Evolutionary conservation across 495 filamentous ascomycete species (phyloP), one percentile per base, ranked within the genome.

Genomic region (Melanomma pulvis-pyrius): DNA sequence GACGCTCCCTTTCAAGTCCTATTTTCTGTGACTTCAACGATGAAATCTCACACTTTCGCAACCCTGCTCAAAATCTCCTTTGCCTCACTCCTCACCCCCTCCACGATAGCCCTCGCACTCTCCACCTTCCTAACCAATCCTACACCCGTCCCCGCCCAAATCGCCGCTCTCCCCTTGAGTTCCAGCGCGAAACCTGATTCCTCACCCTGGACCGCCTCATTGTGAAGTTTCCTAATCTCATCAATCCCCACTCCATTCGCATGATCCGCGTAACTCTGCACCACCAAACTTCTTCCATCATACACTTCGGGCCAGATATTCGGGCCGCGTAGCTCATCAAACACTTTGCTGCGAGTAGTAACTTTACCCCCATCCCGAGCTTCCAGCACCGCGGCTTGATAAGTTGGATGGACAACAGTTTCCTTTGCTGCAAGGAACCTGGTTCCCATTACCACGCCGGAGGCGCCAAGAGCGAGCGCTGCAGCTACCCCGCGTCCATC

Each of bases 401-500:
- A 88, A 17, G 82, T 86, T 11, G 76, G 73, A 12, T 80, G 79
- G 24, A 90, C 84, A 1, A 78, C 77, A 1, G 88, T 84, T 71
- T 94, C 90, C 1, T 63, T 70, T 0, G 89, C 74, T 24, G 88
- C 84, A 22, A 91, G 79, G 69, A 90, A 88, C 62, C 87, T 79
- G 22, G 90, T 93, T 2, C 91, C 91, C 78, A 94, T 80, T 0
- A 84, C 89, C 1, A 80, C 82, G 1, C 82, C 90, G 6, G 82
- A 79, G 0, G 91, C 90, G 26, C 89, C 90, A 0, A 93, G 75
- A 22, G 81, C 82, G 53, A 92, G 62, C 7, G 83, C 85, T 0
- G 89, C 89, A 12, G 85, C 84, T 5, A 83, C 83, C 0, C 87
- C 87, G 12, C 89, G 76, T 5, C 86, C 87, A 73, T 92, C 89